Base-by-base conservation (phyloP, 1,284 basidiomycete species). In the Ceratorhiza oryzae-sativae region DNA sequence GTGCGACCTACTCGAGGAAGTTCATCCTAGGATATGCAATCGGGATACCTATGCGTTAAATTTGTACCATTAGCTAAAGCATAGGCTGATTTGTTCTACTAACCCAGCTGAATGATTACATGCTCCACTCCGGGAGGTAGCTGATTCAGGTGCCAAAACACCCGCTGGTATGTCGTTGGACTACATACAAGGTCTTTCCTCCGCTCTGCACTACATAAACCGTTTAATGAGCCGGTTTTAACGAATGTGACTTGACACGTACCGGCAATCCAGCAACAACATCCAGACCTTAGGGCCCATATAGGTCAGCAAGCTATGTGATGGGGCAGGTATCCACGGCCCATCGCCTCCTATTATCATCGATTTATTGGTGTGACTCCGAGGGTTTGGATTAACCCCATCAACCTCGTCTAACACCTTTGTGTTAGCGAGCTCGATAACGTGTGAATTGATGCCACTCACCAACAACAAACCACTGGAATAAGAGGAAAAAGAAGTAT, bases 21-120 rank as follows among this genome's bases (percentile, higher is more conserved):
- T 93, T 92, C 92, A 97, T 93, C 59, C 95, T 89, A 23, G 95
- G 95, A 79, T 97, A 97, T 9, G 93, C 93, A 75, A 91, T 90
- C 0, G 91, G 91, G 63, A 93, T 88, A 10, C 90, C 87, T 88
- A 59, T 30, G 25, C n/a, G 41, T 60, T 20, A 23, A 30, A 53
- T 42, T 51, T 72, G 13, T 23, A 60, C 58, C 18, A 62, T 25
- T 45, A 36, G 3, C 65, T 25, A 9, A 27, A 8, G 42, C 27
- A 25, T 42, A 42, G 32, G n/a, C 18, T 13, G 10, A 39, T 5
- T 39, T 56, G 27, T 3, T 32, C 30, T 42, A 75, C 77, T 58
- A 78, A 87, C 92, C 95, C 34, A 94, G 80, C 75, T 93, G 90
- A 48, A 97, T 81, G 39, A 96, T 84, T 8, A 98, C 77, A 79